Percentiles rank a stretch among this genome's conserved stretches.
phyloP scores from a whole-genome alignment of 148 eudicot genomes.

The Rhododendron henanense region DNA sequence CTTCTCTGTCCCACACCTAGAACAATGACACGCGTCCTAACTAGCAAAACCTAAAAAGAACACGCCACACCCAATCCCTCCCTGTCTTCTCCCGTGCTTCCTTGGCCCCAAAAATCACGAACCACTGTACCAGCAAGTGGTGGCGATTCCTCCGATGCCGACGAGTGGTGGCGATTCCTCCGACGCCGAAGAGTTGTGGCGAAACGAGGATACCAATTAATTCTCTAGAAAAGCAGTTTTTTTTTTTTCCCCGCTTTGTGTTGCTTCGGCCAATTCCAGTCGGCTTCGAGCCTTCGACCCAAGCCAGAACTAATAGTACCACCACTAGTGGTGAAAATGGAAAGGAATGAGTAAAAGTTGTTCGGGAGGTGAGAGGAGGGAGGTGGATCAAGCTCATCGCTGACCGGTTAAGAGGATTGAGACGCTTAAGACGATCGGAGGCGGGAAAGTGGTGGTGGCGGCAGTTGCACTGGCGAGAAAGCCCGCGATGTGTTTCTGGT shows the following conservation, averaged over 20 bases:
- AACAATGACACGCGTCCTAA: too few relatives aligned
- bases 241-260: constrained; percentile 31
- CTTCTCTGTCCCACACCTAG: too few relatives aligned
- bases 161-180: neutral
- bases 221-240: constrained; percentile 1
- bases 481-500: too few relatives aligned
- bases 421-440: too few relatives aligned
- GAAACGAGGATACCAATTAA: neutral
- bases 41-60: too few relatives aligned
- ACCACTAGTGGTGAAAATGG: constrained; percentile 2
- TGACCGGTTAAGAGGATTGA: constrained; percentile 23
- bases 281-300: constrained; percentile 23
- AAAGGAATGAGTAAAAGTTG: constrained; percentile 26
- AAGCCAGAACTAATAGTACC: constrained; percentile 29
- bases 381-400: constrained; percentile 59
- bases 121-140: neutral
- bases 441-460: too few relatives aligned
- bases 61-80: too few relatives aligned
- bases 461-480: too few relatives aligned
- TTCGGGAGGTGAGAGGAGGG: constrained; percentile 51
- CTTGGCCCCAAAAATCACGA: too few relatives aligned
- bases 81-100: too few relatives aligned
- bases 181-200: too few relatives aligned
- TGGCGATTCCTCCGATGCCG: constrained; percentile 4
- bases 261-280: constrained; percentile 26